These are phyloP conservation scores for Komagataella ulmi DNA, from an alignment of 805 yeast species.

Conservation along the genomic window DNA sequence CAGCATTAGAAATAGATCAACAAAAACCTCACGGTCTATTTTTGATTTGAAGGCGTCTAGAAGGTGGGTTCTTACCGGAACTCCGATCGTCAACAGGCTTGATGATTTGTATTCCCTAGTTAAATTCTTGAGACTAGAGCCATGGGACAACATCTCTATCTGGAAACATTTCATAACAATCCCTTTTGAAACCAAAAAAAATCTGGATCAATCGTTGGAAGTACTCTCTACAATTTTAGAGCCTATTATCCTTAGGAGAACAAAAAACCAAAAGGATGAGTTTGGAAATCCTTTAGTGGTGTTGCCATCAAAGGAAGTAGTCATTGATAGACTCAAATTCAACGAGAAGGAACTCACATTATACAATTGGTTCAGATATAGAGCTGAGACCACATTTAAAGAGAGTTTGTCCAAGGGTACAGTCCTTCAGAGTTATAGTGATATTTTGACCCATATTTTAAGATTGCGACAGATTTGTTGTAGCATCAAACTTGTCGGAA, in stretches of 20 bases:
- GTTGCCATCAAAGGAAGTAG: constrained; percentile 64
- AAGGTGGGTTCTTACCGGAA: constrained; percentile 84
- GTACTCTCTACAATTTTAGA: constrained; percentile 78
- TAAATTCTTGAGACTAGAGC: constrained; percentile 65
- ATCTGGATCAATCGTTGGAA: constrained; percentile 59
- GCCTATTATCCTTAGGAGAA: constrained; percentile 73
- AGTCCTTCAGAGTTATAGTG: constrained; percentile 58
- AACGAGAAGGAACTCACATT: constrained; percentile 50
- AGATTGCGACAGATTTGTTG: constrained; percentile 84
- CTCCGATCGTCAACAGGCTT: constrained; percentile 79
- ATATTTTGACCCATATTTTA: constrained; percentile 70
- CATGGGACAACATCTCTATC: constrained; percentile 75
- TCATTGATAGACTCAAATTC: constrained; percentile 54
- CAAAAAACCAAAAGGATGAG: constrained; percentile 67
- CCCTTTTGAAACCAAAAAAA: constrained; percentile 63
- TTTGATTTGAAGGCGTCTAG: constrained; percentile 50
- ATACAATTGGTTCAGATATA: constrained; percentile 54
- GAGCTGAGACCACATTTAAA: constrained; percentile 50
- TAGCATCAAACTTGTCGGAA: constrained; percentile 54
- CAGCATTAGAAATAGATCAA: constrained; percentile 63
- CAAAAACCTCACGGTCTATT: constrained; percentile 71
- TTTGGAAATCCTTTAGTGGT: constrained; percentile 66
- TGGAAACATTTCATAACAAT: constrained; percentile 80
- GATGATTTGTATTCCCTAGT: constrained; percentile 79
- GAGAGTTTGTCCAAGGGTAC: constrained; percentile 53